Conservation (phyloP, 352 stramenopile species). For the Globisporangium yorkense region DNA sequence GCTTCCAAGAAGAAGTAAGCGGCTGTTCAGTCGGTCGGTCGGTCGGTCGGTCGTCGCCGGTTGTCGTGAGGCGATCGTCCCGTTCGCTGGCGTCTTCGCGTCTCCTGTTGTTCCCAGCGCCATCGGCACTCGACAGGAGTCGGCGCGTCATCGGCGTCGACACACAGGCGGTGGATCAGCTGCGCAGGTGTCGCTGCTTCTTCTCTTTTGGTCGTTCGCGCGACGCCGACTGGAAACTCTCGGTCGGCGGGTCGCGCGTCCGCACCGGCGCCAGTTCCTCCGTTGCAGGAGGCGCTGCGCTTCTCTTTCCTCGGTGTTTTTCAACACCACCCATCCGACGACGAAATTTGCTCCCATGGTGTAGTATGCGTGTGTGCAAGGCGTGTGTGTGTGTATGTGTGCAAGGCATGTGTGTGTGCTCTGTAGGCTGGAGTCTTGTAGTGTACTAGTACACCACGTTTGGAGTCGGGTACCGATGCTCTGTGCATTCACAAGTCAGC, state of each 20-base stretch:
- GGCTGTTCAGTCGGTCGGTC: constrained; percentile 4
- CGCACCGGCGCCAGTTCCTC: constrained; percentile 7
- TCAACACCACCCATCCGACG: constrained; percentile 75
- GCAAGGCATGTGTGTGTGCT: too few relatives aligned
- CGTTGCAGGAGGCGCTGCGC: background rate
- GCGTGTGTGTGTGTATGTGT: too few relatives aligned
- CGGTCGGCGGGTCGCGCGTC: constrained; percentile 11
- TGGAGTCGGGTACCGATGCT: background rate
- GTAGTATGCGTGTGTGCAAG: too few relatives aligned
- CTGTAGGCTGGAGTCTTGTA: too few relatives aligned
- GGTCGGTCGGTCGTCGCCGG: constrained; percentile 17
- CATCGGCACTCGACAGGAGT: background rate
- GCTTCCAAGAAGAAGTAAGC: constrained; percentile 44
- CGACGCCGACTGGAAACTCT: background rate
- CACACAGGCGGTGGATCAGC: background rate
- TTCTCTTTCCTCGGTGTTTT: constrained; percentile 71
- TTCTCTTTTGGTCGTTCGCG: constrained; percentile 23
- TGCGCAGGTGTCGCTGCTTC: background rate
- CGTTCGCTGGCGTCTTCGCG: background rate
- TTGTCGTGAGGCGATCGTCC: background rate
- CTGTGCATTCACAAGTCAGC: too few relatives aligned
- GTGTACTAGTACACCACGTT: background rate
- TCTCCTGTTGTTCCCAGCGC: background rate
- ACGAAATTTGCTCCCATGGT: constrained; percentile 20
- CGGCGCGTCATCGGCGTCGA: background rate